A percentile compares a stretch with the other conserved stretches of the same genome.
These are phyloP conservation scores for Fusarium dlaminii DNA, from an alignment of 2,329 filamentous ascomycete species.

Conservation along the genomic window DNA sequence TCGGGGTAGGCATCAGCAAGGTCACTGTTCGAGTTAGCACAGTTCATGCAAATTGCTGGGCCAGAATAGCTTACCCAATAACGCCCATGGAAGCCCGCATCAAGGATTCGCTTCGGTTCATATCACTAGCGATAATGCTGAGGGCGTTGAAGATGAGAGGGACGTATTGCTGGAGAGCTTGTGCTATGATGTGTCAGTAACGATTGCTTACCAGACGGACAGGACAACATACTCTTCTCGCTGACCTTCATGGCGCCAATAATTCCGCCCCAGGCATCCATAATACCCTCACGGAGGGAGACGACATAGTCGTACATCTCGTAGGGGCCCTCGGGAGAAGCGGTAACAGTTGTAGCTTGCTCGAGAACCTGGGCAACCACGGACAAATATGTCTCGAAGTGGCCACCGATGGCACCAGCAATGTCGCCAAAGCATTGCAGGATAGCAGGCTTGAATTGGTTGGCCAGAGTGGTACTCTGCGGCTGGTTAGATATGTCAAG, in stretches of 20 bases:
- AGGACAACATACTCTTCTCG: conserved; percentile 72
- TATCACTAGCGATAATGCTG: conserved; percentile 80
- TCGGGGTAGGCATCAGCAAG: conserved; percentile 93
- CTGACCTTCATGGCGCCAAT: conserved; percentile 92
- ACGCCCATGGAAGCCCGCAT: conserved; percentile 97
- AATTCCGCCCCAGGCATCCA: conserved; percentile 98
- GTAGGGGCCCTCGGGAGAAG: conserved; percentile 81
- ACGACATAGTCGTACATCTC: conserved; percentile 98
- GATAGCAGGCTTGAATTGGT: conserved; percentile 98
- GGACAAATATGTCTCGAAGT: conserved; percentile 91
- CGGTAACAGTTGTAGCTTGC: conserved; percentile 86
- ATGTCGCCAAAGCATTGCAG: conserved; percentile 98
- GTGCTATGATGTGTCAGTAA: conserved; percentile 60
- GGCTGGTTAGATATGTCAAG: conserved; percentile 16
- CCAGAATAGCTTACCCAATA: conserved; percentile 75
- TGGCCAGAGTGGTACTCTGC: conserved; percentile 84
- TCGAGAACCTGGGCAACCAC: conserved; percentile 95
- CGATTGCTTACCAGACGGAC: not conserved
- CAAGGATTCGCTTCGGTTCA: conserved; percentile 89
- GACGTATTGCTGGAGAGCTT: conserved; percentile 79
- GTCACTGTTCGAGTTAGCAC: conserved; percentile 67
- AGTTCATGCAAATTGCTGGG: not conserved
- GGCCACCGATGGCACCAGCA: conserved; percentile 88
- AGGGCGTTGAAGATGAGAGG: conserved; percentile 89
- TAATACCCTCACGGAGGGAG: conserved; percentile 94